A percentile compares a stretch with the other conserved stretches of the same genome.
Evolutionary conservation across 83 land plant genomes (phyloP).

Genomic region (Picea mariana): DNA sequence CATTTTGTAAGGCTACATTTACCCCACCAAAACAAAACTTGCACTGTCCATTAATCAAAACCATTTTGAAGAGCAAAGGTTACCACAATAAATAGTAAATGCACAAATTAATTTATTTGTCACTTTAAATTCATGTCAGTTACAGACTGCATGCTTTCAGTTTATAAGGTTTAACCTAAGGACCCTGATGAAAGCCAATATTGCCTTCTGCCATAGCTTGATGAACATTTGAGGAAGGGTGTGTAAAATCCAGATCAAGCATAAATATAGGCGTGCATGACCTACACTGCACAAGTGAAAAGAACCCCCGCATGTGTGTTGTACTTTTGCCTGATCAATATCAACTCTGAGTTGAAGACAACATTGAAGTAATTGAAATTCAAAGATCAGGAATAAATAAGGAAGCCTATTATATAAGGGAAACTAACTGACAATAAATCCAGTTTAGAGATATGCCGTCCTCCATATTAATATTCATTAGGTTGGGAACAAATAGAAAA

Average conservation of each 20-base stretch:
- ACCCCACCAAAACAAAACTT: not conserved
- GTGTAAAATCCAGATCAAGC: not conserved
- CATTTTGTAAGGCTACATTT: too few relatives aligned
- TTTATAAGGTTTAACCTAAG: not conserved
- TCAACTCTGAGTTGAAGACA: not conserved
- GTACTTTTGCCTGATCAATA: not conserved
- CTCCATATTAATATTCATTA: not conserved
- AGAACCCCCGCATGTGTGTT: not conserved
- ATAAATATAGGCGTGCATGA: not conserved
- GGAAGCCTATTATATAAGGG: too few relatives aligned
- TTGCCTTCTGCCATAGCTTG: not conserved
- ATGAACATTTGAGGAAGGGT: not conserved
- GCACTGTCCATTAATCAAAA: not conserved
- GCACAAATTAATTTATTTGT: not conserved
- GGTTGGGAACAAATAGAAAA: not conserved
- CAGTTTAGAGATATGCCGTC: not conserved
- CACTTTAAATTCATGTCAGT: not conserved
- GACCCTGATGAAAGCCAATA: not conserved
- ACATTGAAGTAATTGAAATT: not conserved
- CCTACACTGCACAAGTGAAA: not conserved
- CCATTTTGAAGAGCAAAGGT: not conserved
- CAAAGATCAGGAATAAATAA: not conserved
- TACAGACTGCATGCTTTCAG: not conserved
- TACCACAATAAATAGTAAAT: not conserved
- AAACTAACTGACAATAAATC: not conserved